Base-by-base conservation (phyloP, 169 alveolate genomes). In the Perkinsus marinus region DNA sequence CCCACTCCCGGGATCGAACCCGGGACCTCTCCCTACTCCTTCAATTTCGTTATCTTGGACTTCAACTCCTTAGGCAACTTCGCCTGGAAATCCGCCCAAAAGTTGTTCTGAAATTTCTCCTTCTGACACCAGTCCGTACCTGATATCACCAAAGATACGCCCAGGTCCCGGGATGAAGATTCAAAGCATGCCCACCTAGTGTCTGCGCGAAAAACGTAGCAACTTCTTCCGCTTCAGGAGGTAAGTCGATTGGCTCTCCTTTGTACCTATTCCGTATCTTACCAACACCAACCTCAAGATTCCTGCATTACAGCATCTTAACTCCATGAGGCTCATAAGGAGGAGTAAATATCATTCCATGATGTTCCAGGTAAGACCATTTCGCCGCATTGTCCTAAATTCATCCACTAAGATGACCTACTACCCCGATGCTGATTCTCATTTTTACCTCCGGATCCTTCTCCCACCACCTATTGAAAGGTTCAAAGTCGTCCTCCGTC, bases 201-300 rank as follows among this genome's bases (percentile, higher is more conserved):
- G 98, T 97, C 91, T 95, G 95, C 39, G 96, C 95, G 99, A 99
- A 99, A 95, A 96, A 98, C 36, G 98, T 98, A n/a, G 99, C 99
- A 30, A 98, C 96, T 94, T 99, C 99, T 93, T 99, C 99, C 90
- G 98, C 95, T 39, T 98, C 98, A 0, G 99, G 98, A 89, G 97
- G 97, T 43, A 99, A 94, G 39, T 93, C 94, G 41, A 97, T 91
- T 39, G 94, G 94, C 69, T 96, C 94, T 0, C 99, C 99, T 93
- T 97, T 96, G 92, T 97, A 98, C 68, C 94, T 38, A 26, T 26
- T 36, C 19, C 30, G 5, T 39, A 36, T 0, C 6, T 9, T 79
- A 13, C 43, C 91, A 16, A 7, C 91, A 79, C 36, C 79, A 57
- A 26, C 30, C 34, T 30, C 30, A 13, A 2, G 37, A 57, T 30